Evolutionary conservation across 805 yeast species (phyloP).

Genomic region (Danielia reshetovae): DNA sequence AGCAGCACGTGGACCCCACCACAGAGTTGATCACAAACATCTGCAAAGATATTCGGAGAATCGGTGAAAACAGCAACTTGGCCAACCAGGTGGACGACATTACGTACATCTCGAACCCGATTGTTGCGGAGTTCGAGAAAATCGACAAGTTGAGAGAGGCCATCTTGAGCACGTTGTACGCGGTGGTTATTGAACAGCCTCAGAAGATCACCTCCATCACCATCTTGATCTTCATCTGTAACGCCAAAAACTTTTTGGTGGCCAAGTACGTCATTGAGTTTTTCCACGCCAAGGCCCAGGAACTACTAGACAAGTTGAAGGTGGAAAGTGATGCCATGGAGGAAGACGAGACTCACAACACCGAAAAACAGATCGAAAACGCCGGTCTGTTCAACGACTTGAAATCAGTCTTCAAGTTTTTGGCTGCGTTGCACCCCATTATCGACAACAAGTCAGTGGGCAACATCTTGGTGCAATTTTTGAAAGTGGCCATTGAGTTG

Average conservation of each 20-base stretch:
- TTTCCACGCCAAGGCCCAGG: constrained; percentile 62
- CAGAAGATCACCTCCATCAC: constrained; percentile 77
- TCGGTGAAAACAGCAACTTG: constrained; percentile 41
- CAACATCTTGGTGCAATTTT: constrained; percentile 48
- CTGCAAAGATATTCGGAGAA: constrained; percentile 41
- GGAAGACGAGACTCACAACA: constrained; percentile 6
- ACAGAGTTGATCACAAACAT: constrained; percentile 39
- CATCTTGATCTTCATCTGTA: constrained; percentile 61
- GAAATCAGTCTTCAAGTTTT: constrained; percentile 67
- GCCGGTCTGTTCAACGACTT: constrained; percentile 66
- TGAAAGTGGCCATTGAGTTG: constrained; percentile 53
- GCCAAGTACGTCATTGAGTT: constrained; percentile 68
- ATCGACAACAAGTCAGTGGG: constrained; percentile 41
- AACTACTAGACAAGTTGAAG: constrained; percentile 39
- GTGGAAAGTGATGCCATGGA: constrained; percentile 11
- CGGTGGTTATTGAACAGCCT: constrained; percentile 83
- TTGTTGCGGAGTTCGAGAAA: constrained; percentile 59
- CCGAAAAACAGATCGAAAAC: constrained; percentile 19
- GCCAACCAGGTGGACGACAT: constrained; percentile 45
- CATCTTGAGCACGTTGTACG: constrained; percentile 58
- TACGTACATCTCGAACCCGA: constrained; percentile 64
- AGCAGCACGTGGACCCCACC: constrained; percentile 39
- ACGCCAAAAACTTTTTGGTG: constrained; percentile 57
- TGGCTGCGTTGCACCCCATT: constrained; percentile 63
- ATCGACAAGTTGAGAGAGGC: constrained; percentile 58